Percentiles rank a stretch among this genome's conserved stretches.
Evolutionary conservation across 2,329 filamentous ascomycete genomes (phyloP).

Genomic region (Cladosporium austrohemisphaericum): DNA sequence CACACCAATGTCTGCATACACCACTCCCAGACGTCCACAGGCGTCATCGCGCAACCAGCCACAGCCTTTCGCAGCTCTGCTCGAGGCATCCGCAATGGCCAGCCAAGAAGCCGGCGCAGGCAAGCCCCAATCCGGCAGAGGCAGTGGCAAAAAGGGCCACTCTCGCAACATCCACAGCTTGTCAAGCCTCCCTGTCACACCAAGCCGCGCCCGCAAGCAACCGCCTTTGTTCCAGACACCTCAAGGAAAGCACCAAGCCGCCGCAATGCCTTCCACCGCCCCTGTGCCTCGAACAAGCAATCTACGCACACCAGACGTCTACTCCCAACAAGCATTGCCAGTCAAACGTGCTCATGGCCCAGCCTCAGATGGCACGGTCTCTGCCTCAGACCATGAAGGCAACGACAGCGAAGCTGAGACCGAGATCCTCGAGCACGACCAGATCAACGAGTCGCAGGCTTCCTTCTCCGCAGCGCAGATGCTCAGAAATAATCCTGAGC

Average conservation of each 20-base stretch:
- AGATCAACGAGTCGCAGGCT: constrained; percentile 67
- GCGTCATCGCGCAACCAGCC: constrained; percentile 35
- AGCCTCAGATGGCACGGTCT: constrained; percentile 65
- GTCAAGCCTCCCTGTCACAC: constrained; percentile 79
- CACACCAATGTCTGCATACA: constrained; percentile 47
- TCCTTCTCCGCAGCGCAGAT: constrained; percentile 72
- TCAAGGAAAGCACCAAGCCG: constrained; percentile 21
- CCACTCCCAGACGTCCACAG: constrained; percentile 31
- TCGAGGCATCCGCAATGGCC: constrained; percentile 70
- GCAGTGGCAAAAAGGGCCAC: constrained; percentile 58
- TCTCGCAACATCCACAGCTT: constrained; percentile 74
- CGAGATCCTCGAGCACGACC: constrained; percentile 54
- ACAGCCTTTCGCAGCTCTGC: constrained; percentile 65
- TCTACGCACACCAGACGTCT: constrained; percentile 38
- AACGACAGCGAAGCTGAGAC: constrained; percentile 50
- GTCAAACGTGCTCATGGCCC: constrained; percentile 18
- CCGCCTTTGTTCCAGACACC: constrained; percentile 46
- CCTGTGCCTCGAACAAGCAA: constrained; percentile 46
- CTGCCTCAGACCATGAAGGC: constrained; percentile 54
- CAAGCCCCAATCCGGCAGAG: constrained; percentile 38
- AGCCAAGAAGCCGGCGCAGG: constrained; percentile 60
- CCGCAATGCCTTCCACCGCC: constrained; percentile 45
- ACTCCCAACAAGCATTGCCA: constrained; percentile 23
- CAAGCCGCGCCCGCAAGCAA: constrained; percentile 50
- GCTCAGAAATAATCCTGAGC: constrained; percentile 44